Evolutionary conservation across 768 basidiomycete species (phyloP), one percentile per base, ranked within the genome.

Genomic region (Candolleomyces aberdarensis): DNA sequence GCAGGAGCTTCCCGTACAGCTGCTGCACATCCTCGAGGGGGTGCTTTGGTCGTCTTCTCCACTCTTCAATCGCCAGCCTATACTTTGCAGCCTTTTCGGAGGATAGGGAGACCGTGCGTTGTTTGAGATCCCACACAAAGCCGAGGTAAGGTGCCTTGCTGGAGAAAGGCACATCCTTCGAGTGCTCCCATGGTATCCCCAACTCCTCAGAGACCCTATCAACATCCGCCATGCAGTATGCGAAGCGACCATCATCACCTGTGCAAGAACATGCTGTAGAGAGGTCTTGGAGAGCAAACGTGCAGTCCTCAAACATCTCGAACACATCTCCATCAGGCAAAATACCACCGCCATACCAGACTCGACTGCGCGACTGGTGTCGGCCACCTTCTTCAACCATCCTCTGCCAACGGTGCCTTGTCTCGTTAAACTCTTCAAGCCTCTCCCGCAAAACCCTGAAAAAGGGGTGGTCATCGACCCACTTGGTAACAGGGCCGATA

Each of bases 1-100:
- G 81, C 0, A 76, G 61, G 0, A 82, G 70, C 52, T 80, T 79
- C 0, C 81, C 75, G 49, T 79, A 72, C 0, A 82, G 68, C 14
- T 67, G 72, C n/a, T 74, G 64, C 1, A 74, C 69, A 5, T 80
- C 70, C 1, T 71, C 58, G 3, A 76, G 66, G 6, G 62, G 63
- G 62, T 80, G 80, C 0, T 61, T 63, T 0, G 53, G 6, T 1
- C 39, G 14, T 2, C 32, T 3, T 1, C 47, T 14, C 76, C 75
- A 79, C 2, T 64, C 60, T 0, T 57, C 7, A 11, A 78, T 73
- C 11, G 72, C 70, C 0, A n/a, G 43, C 0, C 65, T 17, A 29
- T 73, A 74, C 48, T 74, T 72, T 3, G 29, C 49, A 10, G 47
- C 59, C 32, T 72, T 72, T 2, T 39, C 36, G 0, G 19, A n/a